These are phyloP conservation scores for Acidiella bohemica DNA, from an alignment of 495 filamentous ascomycete species.

Conservation along the genomic window DNA sequence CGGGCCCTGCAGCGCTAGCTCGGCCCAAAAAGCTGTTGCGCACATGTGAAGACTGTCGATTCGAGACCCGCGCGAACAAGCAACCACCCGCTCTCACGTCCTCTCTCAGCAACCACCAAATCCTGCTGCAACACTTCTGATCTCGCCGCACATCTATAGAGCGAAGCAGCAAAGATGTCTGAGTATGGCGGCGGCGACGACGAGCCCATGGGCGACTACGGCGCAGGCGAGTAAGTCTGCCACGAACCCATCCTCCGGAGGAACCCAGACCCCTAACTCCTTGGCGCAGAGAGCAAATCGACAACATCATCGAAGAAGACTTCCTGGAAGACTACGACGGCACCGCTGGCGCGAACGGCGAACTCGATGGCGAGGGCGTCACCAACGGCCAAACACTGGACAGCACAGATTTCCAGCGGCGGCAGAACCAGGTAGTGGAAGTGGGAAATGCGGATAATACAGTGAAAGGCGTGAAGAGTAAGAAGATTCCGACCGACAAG, in stretches of 20 bases:
- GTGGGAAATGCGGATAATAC: slow-evolving; percentile 41
- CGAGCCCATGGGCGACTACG: slow-evolving; percentile 40
- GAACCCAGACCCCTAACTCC: not conserved
- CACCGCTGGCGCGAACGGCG: not conserved
- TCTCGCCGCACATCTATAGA: not conserved
- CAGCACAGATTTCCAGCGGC: slow-evolving; percentile 34
- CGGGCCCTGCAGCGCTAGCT: too few species aligned
- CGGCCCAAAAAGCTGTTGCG: too few species aligned
- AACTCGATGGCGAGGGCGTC: not conserved
- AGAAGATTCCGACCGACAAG: slow-evolving; percentile 79
- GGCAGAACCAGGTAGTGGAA: slow-evolving; percentile 49
- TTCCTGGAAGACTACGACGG: slow-evolving; percentile 16
- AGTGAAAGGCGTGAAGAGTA: slow-evolving; percentile 58
- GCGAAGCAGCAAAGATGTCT: slow-evolving; percentile 45
- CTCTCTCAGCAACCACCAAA: not conserved
- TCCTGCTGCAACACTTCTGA: too few species aligned
- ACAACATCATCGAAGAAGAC: slow-evolving; percentile 46
- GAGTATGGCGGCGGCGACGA: slow-evolving; percentile 66
- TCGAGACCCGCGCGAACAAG: too few species aligned
- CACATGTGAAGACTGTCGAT: too few species aligned
- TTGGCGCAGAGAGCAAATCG: slow-evolving; percentile 40
- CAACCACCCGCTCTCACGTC: not conserved
- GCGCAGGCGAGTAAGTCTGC: slow-evolving; percentile 21
- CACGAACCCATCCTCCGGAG: not conserved
- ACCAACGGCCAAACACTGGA: slow-evolving; percentile 43